A percentile compares a stretch with the other conserved stretches of the same genome.
Evolutionary conservation across 2,329 filamentous ascomycete genomes (phyloP).

Genomic region (Fusarium luffae): DNA sequence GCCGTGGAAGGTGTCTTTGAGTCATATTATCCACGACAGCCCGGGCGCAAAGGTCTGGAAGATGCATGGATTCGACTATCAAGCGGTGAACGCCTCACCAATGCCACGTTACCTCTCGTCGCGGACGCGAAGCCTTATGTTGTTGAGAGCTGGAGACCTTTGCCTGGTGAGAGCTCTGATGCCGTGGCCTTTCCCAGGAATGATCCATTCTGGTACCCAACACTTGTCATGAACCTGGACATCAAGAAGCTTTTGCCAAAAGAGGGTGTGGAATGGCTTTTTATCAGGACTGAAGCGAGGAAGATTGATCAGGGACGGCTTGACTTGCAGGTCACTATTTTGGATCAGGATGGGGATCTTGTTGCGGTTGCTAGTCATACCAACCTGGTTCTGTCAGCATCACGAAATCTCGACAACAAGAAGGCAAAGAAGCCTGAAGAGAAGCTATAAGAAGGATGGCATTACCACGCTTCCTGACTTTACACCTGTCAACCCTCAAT

Average conservation of each 20-base stretch:
- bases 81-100: neutral
- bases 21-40: neutral
- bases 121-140: neutral
- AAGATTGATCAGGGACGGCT: neutral
- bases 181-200: too few species aligned
- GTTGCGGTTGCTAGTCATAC: neutral
- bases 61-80: neutral
- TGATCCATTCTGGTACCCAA: neutral
- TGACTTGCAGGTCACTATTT: neutral
- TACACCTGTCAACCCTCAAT: too few species aligned
- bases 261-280: neutral
- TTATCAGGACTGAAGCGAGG: neutral
- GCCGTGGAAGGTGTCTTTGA: neutral
- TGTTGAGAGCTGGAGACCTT: neutral
- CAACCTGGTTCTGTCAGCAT: neutral
- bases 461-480: too few species aligned
- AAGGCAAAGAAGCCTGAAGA: too few species aligned
- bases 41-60: neutral
- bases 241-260: neutral
- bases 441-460: too few species aligned
- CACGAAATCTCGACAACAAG: neutral
- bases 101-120: neutral
- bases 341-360: neutral
- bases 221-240: neutral
- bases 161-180: too few species aligned